These are phyloP conservation scores for Hypocrella siamensis DNA, from an alignment of 2,329 filamentous ascomycete species.

Conservation along the genomic window DNA sequence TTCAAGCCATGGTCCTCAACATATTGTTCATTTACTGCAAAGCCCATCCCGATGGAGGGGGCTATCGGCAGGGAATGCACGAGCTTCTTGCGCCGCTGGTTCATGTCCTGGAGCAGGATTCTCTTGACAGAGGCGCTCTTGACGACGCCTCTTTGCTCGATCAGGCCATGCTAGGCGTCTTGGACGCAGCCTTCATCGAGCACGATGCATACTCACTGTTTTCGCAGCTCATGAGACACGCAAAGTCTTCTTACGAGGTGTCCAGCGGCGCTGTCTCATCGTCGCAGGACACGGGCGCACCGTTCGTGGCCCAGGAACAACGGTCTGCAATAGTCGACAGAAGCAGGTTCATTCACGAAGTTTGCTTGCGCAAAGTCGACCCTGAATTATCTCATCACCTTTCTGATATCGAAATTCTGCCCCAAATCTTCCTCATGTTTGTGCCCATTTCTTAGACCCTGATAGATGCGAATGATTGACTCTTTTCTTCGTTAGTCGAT, in stretches of 20 bases:
- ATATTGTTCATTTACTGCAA: conserved; percentile 93
- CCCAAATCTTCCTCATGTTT: conserved; percentile 89
- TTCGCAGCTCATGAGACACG: conserved; percentile 71
- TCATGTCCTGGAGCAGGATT: conserved; percentile 71
- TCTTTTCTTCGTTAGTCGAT: conserved; percentile 52
- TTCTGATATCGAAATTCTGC: conserved; percentile 72
- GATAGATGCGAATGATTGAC: neutral
- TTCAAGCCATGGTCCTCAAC: conserved; percentile 71
- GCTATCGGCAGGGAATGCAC: conserved; percentile 97
- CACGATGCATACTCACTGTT: conserved; percentile 86
- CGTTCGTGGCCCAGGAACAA: conserved; percentile 15
- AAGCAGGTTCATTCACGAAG: conserved; percentile 76
- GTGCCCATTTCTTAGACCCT: neutral
- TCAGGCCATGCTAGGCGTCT: conserved; percentile 42
- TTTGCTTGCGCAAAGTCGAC: conserved; percentile 62
- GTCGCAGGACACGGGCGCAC: conserved; percentile 6
- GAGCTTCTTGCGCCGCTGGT: conserved; percentile 83
- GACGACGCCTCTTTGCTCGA: conserved; percentile 22
- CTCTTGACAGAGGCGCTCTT: conserved; percentile 38
- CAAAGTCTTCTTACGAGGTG: conserved; percentile 76
- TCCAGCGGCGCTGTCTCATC: conserved; percentile 7
- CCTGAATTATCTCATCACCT: conserved; percentile 73
- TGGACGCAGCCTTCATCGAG: conserved; percentile 64
- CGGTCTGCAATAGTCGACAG: conserved; percentile 57
- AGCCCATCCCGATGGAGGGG: conserved; percentile 69